Conservation (phyloP, 495 filamentous ascomycete genomes). For the Cudoniella acicularis region DNA sequence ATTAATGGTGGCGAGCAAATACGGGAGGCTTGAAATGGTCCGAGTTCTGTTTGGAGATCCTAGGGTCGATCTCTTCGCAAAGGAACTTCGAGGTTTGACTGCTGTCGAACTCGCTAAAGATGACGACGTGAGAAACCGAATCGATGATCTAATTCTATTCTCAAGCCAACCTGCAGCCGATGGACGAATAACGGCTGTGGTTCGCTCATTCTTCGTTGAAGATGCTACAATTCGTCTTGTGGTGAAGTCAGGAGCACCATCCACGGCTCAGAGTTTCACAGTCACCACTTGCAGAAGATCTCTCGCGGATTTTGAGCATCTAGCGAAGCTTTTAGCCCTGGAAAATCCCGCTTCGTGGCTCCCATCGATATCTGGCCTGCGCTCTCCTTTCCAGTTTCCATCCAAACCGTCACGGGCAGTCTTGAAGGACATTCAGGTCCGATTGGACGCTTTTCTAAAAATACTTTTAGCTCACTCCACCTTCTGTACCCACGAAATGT, state of each 20-base stretch:
- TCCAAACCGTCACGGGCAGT: constrained; percentile 85
- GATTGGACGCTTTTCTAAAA: constrained; percentile 81
- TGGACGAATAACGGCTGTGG: constrained; percentile 84
- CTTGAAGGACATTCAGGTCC: constrained; percentile 81
- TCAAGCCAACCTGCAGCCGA: constrained; percentile 67
- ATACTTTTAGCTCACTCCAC: constrained; percentile 86
- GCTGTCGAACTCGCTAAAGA: constrained; percentile 97
- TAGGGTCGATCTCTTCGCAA: constrained; percentile 78
- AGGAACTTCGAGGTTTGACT: constrained; percentile 84
- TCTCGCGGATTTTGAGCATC: constrained; percentile 84
- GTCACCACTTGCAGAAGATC: constrained; percentile 94
- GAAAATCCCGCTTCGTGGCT: constrained; percentile 97
- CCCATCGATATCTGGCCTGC: constrained; percentile 70
- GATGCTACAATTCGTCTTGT: constrained; percentile 92
- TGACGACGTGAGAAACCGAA: constrained; percentile 92
- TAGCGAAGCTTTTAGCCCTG: constrained; percentile 79
- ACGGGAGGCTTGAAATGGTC: constrained; percentile 90
- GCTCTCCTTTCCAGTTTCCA: constrained; percentile 88
- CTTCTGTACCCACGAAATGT: constrained; percentile 92
- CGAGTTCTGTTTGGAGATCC: constrained; percentile 81
- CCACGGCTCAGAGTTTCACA: constrained; percentile 64
- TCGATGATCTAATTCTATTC: constrained; percentile 89
- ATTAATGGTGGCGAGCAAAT: constrained; percentile 99
- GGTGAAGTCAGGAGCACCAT: constrained; percentile 84
- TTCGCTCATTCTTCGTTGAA: constrained; percentile 96